A percentile compares a stretch with the other conserved stretches of the same genome.
Evolutionary conservation across 768 basidiomycete genomes (phyloP).

Genomic region (Pisolithus tinctorius): DNA sequence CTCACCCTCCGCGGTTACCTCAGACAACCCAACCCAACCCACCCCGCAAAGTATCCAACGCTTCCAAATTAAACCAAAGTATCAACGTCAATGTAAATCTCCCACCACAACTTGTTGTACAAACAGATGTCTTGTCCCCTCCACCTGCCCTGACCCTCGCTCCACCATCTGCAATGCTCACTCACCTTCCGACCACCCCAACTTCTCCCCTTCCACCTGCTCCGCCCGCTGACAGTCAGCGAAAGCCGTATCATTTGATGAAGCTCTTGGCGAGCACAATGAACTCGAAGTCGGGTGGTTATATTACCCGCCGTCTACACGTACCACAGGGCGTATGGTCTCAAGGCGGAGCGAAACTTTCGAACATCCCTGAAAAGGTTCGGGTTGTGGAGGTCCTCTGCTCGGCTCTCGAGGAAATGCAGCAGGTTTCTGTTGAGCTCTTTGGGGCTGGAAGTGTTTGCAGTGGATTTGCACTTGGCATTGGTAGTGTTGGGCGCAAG

Average conservation of each 20-base stretch:
- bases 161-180: constrained; percentile 40
- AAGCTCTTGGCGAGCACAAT: constrained; percentile 71
- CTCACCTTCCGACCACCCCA: constrained; percentile 65
- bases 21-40: constrained; percentile 32
- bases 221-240: constrained; percentile 63
- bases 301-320: constrained; percentile 78
- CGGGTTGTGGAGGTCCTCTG: constrained; percentile 76
- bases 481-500: constrained; percentile 67
- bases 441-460: constrained; percentile 78
- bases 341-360: constrained; percentile 80
- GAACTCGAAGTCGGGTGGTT: constrained; percentile 75
- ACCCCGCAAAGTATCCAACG: constrained; percentile 55
- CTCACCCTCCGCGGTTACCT: constrained; percentile 47
- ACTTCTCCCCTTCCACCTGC: constrained; percentile 70
- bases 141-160: constrained; percentile 32
- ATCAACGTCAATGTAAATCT: constrained; percentile 36
- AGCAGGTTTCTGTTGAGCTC: constrained; percentile 60
- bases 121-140: constrained; percentile 44
- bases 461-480: constrained; percentile 66
- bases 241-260: constrained; percentile 92
- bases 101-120: constrained; percentile 43
- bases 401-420: constrained; percentile 74
- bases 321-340: constrained; percentile 90
- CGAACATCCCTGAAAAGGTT: constrained; percentile 78
- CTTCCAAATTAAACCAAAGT: constrained; percentile 51